phyloP scores from a whole-genome alignment of 1,284 basidiomycete species.

The Tylopilus orsonianus region DNA sequence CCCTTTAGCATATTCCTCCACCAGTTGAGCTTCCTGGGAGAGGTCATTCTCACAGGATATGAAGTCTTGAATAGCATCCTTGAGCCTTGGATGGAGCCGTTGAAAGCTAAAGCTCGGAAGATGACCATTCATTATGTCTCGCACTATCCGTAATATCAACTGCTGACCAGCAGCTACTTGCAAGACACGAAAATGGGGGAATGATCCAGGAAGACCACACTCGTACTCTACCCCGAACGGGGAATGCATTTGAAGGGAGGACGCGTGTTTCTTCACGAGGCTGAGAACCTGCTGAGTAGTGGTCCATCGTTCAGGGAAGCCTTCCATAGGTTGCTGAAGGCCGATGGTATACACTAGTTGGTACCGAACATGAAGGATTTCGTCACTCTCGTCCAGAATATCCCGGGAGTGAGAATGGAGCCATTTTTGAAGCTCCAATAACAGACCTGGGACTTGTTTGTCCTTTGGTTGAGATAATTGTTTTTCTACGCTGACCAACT shows the following conservation, averaged over 20 bases:
- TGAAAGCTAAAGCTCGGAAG: neutral
- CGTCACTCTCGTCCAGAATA: slow-evolving; percentile 4
- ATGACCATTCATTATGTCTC: neutral
- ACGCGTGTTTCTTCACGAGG: slow-evolving; percentile 19
- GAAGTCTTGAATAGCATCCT: neutral
- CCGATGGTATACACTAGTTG: slow-evolving; percentile 1
- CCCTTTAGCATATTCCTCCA: neutral
- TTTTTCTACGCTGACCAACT: slow-evolving; percentile 44
- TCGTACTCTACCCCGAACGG: slow-evolving; percentile 5
- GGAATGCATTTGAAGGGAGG: slow-evolving; percentile 7
- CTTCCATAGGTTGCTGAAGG: neutral
- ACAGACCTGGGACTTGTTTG: slow-evolving; percentile 3
- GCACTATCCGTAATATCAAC: slow-evolving; percentile 21
- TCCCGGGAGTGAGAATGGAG: slow-evolving; percentile 27
- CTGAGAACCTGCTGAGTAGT: slow-evolving; percentile 40
- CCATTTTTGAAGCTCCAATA: slow-evolving; percentile 36
- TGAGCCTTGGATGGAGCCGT: neutral
- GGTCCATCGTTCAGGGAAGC: slow-evolving; percentile 2
- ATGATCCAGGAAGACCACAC: slow-evolving; percentile 13
- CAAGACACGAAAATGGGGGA: slow-evolving; percentile 36
- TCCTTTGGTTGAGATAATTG: slow-evolving; percentile 10
- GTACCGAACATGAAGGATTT: slow-evolving; percentile 1
- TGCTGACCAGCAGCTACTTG: slow-evolving; percentile 18
- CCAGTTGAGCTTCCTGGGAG: neutral
- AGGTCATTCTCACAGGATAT: neutral